A percentile compares a stretch with the other conserved stretches of the same genome.
Conservation (phyloP, 768 basidiomycete genomes). For the Tylopilus intermedius region DNA sequence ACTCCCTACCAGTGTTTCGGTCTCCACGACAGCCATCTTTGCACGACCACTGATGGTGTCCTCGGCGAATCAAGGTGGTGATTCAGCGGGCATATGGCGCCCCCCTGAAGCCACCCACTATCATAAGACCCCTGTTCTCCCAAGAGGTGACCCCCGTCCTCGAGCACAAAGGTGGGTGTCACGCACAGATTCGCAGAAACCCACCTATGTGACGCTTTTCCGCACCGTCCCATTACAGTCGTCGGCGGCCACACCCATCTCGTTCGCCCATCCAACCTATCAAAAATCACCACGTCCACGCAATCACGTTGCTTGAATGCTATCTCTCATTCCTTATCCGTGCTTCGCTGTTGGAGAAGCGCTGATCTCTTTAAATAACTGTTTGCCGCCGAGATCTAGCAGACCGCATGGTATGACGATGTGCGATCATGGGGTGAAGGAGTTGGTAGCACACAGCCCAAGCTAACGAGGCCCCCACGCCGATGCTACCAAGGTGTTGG, state of each 20-base stretch:
- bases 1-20: too few relatives aligned
- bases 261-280: neutral
- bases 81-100: neutral
- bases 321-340: neutral
- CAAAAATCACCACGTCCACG: neutral
- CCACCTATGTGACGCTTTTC: neutral
- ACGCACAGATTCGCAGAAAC: neutral
- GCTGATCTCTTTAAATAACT: neutral
- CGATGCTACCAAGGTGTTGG: too few relatives aligned
- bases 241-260: neutral
- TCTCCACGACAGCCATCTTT: neutral
- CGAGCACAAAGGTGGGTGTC: too few relatives aligned
- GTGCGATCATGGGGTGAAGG: too few relatives aligned
- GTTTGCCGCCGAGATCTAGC: neutral
- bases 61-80: neutral
- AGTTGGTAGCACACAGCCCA: too few relatives aligned
- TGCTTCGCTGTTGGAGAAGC: too few relatives aligned
- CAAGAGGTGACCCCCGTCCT: too few relatives aligned
- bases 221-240: neutral
- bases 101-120: too few relatives aligned
- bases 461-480: too few relatives aligned
- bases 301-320: neutral
- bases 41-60: neutral
- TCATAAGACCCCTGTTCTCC: too few relatives aligned
- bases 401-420: too few relatives aligned